Conservation (phyloP, 2,329 filamentous ascomycete genomes). For the Trichophyton mentagrophytes region DNA sequence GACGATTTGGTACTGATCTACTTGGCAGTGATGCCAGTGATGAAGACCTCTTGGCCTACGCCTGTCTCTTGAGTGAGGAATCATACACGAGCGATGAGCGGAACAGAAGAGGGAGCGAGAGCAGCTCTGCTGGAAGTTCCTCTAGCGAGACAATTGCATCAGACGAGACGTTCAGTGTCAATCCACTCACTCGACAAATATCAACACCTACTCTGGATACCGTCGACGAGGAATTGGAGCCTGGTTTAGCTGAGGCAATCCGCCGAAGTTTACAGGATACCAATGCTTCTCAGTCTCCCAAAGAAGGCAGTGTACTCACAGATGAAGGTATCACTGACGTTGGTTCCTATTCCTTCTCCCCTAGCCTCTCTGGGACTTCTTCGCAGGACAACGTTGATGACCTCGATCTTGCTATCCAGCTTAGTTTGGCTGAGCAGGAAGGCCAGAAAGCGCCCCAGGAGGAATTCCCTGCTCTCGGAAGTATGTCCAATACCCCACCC, state of each 20-base stretch:
- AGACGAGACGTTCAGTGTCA: neutral
- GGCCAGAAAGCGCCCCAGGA: slow-evolving; percentile 11
- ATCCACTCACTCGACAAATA: neutral
- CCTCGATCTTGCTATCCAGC: slow-evolving; percentile 48
- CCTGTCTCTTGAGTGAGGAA: slow-evolving; percentile 50
- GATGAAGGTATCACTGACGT: neutral
- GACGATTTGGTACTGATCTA: slow-evolving; percentile 73
- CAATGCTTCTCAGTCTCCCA: slow-evolving; percentile 23
- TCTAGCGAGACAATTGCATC: slow-evolving; percentile 25
- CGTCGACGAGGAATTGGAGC: slow-evolving; percentile 40
- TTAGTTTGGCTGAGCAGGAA: slow-evolving; percentile 49
- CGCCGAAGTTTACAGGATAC: slow-evolving; percentile 38
- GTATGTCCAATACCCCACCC: slow-evolving; percentile 8
- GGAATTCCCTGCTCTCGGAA: slow-evolving; percentile 22
- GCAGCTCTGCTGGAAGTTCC: slow-evolving; percentile 29
- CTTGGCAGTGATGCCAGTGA: slow-evolving; percentile 44
- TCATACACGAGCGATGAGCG: slow-evolving; percentile 38
- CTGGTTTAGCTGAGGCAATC: slow-evolving; percentile 51
- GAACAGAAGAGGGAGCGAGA: slow-evolving; percentile 33
- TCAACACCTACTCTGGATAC: slow-evolving; percentile 27
- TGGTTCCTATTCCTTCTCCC: neutral
- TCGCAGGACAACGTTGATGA: slow-evolving; percentile 41
- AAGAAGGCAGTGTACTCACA: slow-evolving; percentile 19
- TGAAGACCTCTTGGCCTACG: slow-evolving; percentile 51
- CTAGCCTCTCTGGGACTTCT: slow-evolving; percentile 13